Conservation (phyloP, 768 basidiomycete genomes). For the Mycena indigotica region DNA sequence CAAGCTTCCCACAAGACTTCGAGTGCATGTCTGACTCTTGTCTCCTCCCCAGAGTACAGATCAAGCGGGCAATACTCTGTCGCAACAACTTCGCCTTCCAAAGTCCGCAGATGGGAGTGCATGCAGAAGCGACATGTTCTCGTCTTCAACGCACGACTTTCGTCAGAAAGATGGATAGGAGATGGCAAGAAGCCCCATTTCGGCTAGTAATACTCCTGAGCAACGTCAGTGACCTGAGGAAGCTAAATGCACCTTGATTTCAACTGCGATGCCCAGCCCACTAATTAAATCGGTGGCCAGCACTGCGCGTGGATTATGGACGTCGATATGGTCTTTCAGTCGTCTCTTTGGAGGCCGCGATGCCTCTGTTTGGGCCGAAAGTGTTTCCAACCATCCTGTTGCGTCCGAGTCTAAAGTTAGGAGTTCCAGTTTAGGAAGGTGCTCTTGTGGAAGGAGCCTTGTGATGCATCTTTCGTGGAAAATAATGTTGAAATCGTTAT, state of each 20-base stretch:
- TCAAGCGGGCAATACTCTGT: conserved; percentile 86
- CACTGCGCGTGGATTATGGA: conserved; percentile 54
- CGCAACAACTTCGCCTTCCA: conserved; percentile 39
- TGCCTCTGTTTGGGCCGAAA: conserved; percentile 49
- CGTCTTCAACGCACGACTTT: conserved; percentile 61
- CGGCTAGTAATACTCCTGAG: conserved; percentile 70
- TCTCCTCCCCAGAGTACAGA: conserved; percentile 72
- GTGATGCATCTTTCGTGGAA: conserved; percentile 71
- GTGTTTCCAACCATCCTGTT: conserved; percentile 57
- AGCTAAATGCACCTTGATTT: conserved; percentile 78
- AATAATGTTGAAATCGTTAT: conserved; percentile 42
- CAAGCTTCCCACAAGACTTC: conserved; percentile 72
- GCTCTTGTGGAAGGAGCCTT: conserved; percentile 51
- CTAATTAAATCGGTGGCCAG: conserved; percentile 83
- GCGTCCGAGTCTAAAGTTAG: conserved; percentile 43
- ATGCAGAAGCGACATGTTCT: conserved; percentile 88
- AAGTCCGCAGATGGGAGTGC: conserved; percentile 64
- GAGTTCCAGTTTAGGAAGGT: conserved; percentile 59
- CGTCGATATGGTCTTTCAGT: conserved; percentile 60
- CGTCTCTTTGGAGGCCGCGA: conserved; percentile 61
- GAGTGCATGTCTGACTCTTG: conserved; percentile 69
- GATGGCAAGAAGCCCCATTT: conserved; percentile 96
- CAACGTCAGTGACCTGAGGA: neutral
- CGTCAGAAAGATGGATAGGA: conserved; percentile 56
- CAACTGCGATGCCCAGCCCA: conserved; percentile 66